Evolutionary conservation across 2,329 filamentous ascomycete genomes (phyloP).

Genomic region (Orbilia javanica): DNA sequence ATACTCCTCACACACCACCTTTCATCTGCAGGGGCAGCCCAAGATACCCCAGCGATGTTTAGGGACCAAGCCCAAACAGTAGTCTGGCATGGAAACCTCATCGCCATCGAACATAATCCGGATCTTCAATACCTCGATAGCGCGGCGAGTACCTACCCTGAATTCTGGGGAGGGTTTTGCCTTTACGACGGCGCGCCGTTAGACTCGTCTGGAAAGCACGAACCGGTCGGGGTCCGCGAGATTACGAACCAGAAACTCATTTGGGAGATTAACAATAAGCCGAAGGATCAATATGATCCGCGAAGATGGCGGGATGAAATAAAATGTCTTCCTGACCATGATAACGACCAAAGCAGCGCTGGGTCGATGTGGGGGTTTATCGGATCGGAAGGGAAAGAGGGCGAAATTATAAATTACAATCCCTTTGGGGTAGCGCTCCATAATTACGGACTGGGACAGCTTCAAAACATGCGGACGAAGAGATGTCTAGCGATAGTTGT

Average conservation of each 20-base stretch:
- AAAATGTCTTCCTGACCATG: slow-evolving; percentile 20
- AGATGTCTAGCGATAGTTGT: slow-evolving; percentile 29
- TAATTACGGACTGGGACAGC: slow-evolving; percentile 28
- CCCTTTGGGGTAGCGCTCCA: slow-evolving; percentile 14
- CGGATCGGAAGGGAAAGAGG: slow-evolving; percentile 20
- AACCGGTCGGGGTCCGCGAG: slow-evolving; percentile 8
- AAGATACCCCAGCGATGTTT: slow-evolving; percentile 6
- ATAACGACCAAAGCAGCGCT: neutral
- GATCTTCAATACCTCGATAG: slow-evolving; percentile 6
- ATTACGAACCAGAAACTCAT: neutral
- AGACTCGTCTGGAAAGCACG: neutral
- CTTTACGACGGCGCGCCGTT: slow-evolving; percentile 23
- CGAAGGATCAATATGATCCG: neutral
- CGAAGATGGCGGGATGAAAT: slow-evolving; percentile 14
- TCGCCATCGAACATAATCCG: slow-evolving; percentile 33
- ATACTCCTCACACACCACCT: neutral
- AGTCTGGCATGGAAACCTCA: slow-evolving; percentile 30
- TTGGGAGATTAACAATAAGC: slow-evolving; percentile 13
- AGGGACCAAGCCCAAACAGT: slow-evolving; percentile 5
- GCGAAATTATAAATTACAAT: slow-evolving; percentile 21
- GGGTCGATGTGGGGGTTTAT: slow-evolving; percentile 27
- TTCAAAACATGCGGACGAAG: slow-evolving; percentile 23
- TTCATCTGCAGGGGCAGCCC: neutral
- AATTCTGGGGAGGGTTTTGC: slow-evolving; percentile 24
- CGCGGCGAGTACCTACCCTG: neutral